phyloP scores from a whole-genome alignment of 2,329 filamentous ascomycete species.

The Magnaporthiopsis rhizophila region DNA sequence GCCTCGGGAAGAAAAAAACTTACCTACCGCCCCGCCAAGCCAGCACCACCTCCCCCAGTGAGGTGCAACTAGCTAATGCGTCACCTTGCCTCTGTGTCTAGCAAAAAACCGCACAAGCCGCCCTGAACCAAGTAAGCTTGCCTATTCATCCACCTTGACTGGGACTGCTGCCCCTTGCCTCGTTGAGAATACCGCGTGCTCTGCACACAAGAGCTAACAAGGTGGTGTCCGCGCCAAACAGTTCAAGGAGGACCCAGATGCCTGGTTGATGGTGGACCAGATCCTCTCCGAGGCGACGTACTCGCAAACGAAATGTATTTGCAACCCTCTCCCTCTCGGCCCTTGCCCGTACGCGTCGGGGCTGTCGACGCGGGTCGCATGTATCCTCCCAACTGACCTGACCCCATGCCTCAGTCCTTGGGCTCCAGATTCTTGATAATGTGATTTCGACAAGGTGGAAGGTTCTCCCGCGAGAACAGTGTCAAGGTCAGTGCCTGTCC shows the following conservation, averaged over 20 bases:
- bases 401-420: slow-evolving; percentile 57
- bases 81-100: slow-evolving; percentile 30
- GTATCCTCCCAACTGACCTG: neutral
- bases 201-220: slow-evolving; percentile 13
- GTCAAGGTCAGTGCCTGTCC: slow-evolving; percentile 58
- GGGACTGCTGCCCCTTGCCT: slow-evolving; percentile 1
- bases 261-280: slow-evolving; percentile 95
- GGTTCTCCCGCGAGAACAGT: slow-evolving; percentile 90
- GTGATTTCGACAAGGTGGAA: slow-evolving; percentile 99
- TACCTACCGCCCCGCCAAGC: neutral
- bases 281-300: slow-evolving; percentile 91
- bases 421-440: slow-evolving; percentile 92
- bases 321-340: neutral
- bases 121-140: slow-evolving; percentile 65
- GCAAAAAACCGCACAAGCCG: slow-evolving; percentile 94
- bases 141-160: slow-evolving; percentile 12
- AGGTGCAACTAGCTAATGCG: neutral
- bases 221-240: neutral
- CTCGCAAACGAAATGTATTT: slow-evolving; percentile 75
- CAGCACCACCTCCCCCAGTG: slow-evolving; percentile 5
- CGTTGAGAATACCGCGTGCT: too few relatives aligned
- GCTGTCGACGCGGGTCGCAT: neutral
- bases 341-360: too few relatives aligned
- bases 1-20: neutral
- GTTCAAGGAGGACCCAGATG: slow-evolving; percentile 99